A percentile compares a stretch with the other conserved stretches of the same genome.
Evolutionary conservation across 805 yeast species (phyloP).

Genomic region (Saccharomycopsis sp.): DNA sequence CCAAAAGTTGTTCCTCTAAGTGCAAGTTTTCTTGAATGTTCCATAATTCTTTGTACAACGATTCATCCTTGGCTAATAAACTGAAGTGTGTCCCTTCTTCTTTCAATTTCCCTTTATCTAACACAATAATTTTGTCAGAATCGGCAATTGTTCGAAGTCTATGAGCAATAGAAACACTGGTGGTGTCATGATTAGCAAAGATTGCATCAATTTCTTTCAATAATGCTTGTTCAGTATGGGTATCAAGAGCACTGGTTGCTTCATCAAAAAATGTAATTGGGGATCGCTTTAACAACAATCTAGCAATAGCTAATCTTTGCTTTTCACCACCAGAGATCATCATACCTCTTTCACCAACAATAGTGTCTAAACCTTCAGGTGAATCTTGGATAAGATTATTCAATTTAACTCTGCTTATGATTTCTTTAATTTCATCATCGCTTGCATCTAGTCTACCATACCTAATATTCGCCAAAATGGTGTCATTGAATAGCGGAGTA

Average conservation of each 20-base stretch:
- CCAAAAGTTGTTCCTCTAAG: constrained; percentile 34
- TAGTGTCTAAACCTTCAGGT: constrained; percentile 79
- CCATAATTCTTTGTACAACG: constrained; percentile 82
- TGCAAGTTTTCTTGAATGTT: constrained; percentile 80
- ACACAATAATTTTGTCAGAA: constrained; percentile 85
- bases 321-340: constrained; percentile 99
- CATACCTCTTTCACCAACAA: constrained; percentile 96
- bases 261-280: constrained; percentile 94
- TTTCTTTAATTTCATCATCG: constrained; percentile 61
- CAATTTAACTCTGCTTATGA: constrained; percentile 65
- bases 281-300: constrained; percentile 78
- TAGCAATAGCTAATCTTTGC: constrained; percentile 88
- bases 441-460: constrained; percentile 75
- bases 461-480: constrained; percentile 78
- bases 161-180: constrained; percentile 91
- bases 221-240: constrained; percentile 88
- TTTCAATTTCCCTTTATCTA: constrained; percentile 67
- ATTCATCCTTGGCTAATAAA: constrained; percentile 44
- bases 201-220: constrained; percentile 65
- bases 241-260: constrained; percentile 93
- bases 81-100: constrained; percentile 83
- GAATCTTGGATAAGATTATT: constrained; percentile 54
- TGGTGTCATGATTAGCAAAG: constrained; percentile 44
- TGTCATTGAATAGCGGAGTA: constrained; percentile 89
- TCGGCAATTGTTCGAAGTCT: constrained; percentile 90